phyloP scores from a whole-genome alignment of 345 rosid genomes.

The Gynandropsis gynandra region DNA sequence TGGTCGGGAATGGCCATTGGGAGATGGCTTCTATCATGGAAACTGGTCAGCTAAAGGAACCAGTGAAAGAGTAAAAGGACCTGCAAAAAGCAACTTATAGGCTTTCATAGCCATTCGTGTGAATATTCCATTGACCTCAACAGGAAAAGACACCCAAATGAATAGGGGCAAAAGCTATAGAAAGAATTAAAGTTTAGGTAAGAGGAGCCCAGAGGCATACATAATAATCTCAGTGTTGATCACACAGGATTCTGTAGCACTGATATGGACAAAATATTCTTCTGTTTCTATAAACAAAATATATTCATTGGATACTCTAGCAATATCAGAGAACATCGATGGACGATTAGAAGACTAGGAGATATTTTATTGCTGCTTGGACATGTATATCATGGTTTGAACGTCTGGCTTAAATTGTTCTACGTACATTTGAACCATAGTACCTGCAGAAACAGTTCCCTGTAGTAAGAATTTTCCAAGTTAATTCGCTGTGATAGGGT shows the following conservation, averaged over 20 bases:
- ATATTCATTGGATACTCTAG: too few species aligned
- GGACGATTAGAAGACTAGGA: slow-evolving; percentile 76
- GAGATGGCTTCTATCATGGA: slow-evolving; percentile 33
- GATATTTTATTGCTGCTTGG: slow-evolving; percentile 63
- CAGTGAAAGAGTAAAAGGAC: slow-evolving; percentile 23
- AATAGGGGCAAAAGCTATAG: slow-evolving; percentile 1
- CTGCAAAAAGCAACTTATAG: slow-evolving; percentile 13
- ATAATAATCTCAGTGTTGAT: too few species aligned
- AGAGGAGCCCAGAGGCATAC: background rate
- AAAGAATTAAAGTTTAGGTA: slow-evolving; percentile 3
- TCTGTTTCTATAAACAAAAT: background rate
- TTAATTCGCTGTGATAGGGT: too few species aligned
- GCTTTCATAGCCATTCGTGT: slow-evolving; percentile 15
- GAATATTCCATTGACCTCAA: slow-evolving; percentile 24
- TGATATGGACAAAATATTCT: too few species aligned
- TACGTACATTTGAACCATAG: slow-evolving; percentile 67
- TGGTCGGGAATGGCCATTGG: slow-evolving; percentile 37
- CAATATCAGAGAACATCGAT: too few species aligned
- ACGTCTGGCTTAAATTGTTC: slow-evolving; percentile 80
- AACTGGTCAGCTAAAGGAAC: slow-evolving; percentile 28
- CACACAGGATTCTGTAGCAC: too few species aligned
- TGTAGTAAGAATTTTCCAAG: too few species aligned
- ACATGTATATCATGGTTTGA: slow-evolving; percentile 88
- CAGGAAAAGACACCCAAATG: slow-evolving; percentile 11
- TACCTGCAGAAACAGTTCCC: too few species aligned